phyloP scores from a whole-genome alignment of 805 yeast genomes.

The Candida schatavii region DNA sequence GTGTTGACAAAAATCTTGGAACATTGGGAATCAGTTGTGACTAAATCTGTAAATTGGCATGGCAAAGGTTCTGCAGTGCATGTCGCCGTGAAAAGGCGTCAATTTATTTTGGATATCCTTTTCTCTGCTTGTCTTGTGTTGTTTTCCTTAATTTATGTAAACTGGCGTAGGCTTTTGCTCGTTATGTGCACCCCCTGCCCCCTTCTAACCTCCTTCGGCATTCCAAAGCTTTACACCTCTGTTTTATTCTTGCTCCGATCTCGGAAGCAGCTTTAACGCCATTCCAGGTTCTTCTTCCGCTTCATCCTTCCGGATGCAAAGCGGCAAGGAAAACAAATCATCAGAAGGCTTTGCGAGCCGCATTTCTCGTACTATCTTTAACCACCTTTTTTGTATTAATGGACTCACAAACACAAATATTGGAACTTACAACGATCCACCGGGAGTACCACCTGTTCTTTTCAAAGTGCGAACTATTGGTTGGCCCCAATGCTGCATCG shows the following conservation, averaged over 20 bases:
- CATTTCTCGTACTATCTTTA: too few species aligned
- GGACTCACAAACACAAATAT: conserved; percentile 2
- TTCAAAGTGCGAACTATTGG: conserved; percentile 1
- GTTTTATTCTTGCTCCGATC: too few species aligned
- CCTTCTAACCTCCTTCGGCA: too few species aligned
- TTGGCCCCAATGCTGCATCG: not conserved
- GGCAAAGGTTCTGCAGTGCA: not conserved
- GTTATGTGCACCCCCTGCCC: not conserved
- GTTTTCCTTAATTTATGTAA: not conserved
- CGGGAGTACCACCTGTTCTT: conserved; percentile 5
- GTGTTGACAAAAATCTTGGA: conserved; percentile 37
- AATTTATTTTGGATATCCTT: too few species aligned
- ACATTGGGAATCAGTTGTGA: conserved; percentile 47
- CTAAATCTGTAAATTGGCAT: conserved; percentile 23
- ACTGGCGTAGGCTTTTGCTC: not conserved
- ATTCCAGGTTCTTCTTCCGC: too few species aligned
- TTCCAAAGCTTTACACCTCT: too few species aligned
- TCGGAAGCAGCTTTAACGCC: too few species aligned
- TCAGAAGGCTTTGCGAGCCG: too few species aligned
- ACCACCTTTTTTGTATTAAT: too few species aligned
- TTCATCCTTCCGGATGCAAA: too few species aligned
- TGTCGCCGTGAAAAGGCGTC: too few species aligned
- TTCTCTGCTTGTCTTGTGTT: not conserved
- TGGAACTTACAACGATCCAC: conserved; percentile 3
- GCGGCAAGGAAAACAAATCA: too few species aligned